phyloP scores from a whole-genome alignment of 2,329 filamentous ascomycete genomes.

The Pseudogymnoascus sp. region DNA sequence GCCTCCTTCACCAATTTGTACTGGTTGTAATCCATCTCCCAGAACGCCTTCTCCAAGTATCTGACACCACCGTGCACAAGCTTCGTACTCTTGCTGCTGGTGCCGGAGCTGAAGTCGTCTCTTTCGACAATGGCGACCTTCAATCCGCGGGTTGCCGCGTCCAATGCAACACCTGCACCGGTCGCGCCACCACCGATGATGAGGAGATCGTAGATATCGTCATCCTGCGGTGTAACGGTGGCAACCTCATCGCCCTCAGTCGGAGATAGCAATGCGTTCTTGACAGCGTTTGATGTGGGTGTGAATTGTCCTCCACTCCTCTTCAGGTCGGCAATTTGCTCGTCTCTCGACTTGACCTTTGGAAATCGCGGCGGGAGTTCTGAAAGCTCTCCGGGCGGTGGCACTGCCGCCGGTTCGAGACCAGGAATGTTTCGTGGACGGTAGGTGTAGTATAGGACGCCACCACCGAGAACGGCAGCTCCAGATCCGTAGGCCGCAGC shows the following conservation, averaged over 20 bases:
- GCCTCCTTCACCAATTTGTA: constrained; percentile 62
- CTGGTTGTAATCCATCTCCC: constrained; percentile 64
- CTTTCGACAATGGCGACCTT: constrained; percentile 62
- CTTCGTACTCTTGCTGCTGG: constrained; percentile 66
- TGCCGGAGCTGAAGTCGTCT: constrained; percentile 64
- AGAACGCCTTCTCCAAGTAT: constrained; percentile 67
- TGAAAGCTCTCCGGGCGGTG: constrained; percentile 62
- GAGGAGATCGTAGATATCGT: constrained; percentile 54
- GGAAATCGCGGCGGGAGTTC: constrained; percentile 51
- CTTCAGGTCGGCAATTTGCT: constrained; percentile 46
- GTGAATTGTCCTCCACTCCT: constrained; percentile 32
- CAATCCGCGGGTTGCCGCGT: constrained; percentile 59
- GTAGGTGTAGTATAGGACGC: constrained; percentile 49
- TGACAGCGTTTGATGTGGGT: constrained; percentile 38
- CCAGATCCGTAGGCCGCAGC: constrained; percentile 45
- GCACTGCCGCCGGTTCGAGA: constrained; percentile 58
- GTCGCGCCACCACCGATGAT: constrained; percentile 63
- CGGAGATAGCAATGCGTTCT: constrained; percentile 35
- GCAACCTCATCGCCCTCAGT: constrained; percentile 39
- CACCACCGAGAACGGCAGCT: constrained; percentile 38
- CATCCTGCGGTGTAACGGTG: constrained; percentile 54
- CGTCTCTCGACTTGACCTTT: constrained; percentile 39
- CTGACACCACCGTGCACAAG: constrained; percentile 64
- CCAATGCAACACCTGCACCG: constrained; percentile 59
- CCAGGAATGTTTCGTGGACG: constrained; percentile 67